A percentile compares a stretch with the other conserved stretches of the same genome.
phyloP scores from a whole-genome alignment of 495 filamentous ascomycete genomes.

The Lophium mytilinum region DNA sequence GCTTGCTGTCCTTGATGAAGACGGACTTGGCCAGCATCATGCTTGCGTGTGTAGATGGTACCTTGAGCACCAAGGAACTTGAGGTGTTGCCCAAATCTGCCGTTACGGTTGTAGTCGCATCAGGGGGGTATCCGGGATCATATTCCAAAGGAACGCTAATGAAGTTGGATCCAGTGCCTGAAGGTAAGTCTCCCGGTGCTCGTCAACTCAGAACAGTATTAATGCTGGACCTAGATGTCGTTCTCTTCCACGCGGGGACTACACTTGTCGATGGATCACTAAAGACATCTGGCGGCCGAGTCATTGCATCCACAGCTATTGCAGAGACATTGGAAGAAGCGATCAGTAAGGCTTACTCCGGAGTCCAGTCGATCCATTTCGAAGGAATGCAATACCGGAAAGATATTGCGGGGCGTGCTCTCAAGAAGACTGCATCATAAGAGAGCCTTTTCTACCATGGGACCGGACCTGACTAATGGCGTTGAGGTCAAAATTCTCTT shows the following conservation, averaged over 20 bases:
- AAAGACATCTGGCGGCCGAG: constrained; percentile 74
- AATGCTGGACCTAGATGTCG: constrained; percentile 35
- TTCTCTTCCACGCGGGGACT: constrained; percentile 93
- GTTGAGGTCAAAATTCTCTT: background rate
- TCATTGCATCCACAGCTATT: constrained; percentile 79
- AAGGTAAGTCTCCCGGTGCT: constrained; percentile 27
- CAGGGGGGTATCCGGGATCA: constrained; percentile 86
- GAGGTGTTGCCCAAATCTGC: constrained; percentile 61
- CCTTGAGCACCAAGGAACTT: constrained; percentile 61
- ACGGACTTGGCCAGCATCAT: constrained; percentile 88
- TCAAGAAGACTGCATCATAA: constrained; percentile 4
- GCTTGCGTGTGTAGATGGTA: constrained; percentile 71
- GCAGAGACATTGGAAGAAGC: constrained; percentile 70
- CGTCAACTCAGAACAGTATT: too few relatives aligned
- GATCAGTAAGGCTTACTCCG: constrained; percentile 73
- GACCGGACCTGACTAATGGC: background rate
- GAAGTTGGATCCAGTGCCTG: constrained; percentile 42
- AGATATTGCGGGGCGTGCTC: constrained; percentile 62
- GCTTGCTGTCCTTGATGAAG: constrained; percentile 75
- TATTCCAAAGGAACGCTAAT: constrained; percentile 81
- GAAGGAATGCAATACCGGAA: constrained; percentile 86
- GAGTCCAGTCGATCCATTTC: constrained; percentile 72
- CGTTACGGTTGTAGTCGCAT: constrained; percentile 86
- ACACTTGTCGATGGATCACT: constrained; percentile 53
- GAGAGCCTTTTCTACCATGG: too few relatives aligned